These are phyloP conservation scores for Xerocomellus intermedius DNA, from an alignment of 768 basidiomycete species.

Conservation along the genomic window DNA sequence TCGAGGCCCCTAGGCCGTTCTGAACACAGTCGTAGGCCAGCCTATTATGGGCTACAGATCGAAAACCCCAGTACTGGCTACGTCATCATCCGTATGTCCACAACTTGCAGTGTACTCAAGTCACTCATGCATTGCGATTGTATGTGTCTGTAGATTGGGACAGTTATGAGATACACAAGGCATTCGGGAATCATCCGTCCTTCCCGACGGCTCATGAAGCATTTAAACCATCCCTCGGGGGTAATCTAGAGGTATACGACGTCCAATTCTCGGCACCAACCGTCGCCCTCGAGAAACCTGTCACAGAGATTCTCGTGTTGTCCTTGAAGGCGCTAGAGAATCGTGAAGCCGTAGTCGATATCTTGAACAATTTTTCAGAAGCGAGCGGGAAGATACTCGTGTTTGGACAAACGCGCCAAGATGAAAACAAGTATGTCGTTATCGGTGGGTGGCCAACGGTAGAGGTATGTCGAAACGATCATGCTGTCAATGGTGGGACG, in stretches of 20 bases:
- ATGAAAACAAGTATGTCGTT: slow-evolving; percentile 19
- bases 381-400: slow-evolving; percentile 8
- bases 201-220: neutral
- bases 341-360: slow-evolving; percentile 11
- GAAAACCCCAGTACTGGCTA: neutral
- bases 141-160: neutral
- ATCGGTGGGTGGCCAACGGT: slow-evolving; percentile 23
- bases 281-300: neutral
- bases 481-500: neutral
- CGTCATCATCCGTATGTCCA: neutral
- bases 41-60: neutral
- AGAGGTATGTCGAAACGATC: slow-evolving; percentile 19
- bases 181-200: neutral
- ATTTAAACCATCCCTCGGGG: neutral
- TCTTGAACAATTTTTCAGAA: slow-evolving; percentile 14
- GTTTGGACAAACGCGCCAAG: slow-evolving; percentile 21
- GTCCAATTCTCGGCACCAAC: neutral
- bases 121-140: neutral
- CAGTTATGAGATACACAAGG: neutral
- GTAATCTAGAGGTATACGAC: neutral
- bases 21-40: neutral
- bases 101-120: neutral
- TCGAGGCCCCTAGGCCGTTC: too few species aligned
- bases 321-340: slow-evolving; percentile 10
- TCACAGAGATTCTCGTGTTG: neutral